phyloP scores from a whole-genome alignment of 176 grass and related monocot genomes.

The Bolboschoenus planiculmis region DNA sequence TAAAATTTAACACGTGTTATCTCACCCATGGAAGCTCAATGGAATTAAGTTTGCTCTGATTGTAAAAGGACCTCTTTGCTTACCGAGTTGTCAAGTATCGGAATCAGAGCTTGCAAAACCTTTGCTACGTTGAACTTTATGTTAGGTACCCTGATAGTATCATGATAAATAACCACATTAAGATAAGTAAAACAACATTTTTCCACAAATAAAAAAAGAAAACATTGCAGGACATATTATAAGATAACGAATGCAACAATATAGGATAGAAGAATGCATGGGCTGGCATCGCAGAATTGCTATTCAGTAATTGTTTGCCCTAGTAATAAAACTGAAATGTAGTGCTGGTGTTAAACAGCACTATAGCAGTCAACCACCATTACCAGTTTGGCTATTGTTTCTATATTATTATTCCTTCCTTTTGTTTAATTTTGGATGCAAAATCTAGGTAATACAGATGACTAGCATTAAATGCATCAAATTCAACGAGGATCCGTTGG shows the following conservation, averaged over 20 bases:
- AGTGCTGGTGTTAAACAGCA: neutral
- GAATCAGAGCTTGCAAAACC: conserved; percentile 62
- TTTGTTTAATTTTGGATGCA: neutral
- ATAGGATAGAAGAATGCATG: neutral
- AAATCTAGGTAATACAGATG: neutral
- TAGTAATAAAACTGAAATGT: neutral
- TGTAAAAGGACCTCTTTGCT: conserved; percentile 24
- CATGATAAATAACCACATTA: conserved; percentile 2
- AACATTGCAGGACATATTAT: neutral
- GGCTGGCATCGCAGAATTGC: neutral
- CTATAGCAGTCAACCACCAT: neutral
- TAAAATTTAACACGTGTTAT: conserved; percentile 24
- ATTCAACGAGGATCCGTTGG: neutral
- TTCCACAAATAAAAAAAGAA: neutral
- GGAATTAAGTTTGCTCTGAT: neutral
- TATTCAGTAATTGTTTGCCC: neutral
- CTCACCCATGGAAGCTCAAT: neutral
- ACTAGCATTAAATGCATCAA: neutral
- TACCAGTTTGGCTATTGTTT: neutral
- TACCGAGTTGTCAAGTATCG: conserved; percentile 73
- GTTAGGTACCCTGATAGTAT: conserved; percentile 68
- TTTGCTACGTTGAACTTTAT: conserved; percentile 98
- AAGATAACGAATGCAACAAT: neutral
- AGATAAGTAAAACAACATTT: neutral
- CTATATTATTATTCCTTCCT: neutral